Evolutionary conservation across 257 asterid genomes (phyloP).

Genomic region (Coffea eugenioides): DNA sequence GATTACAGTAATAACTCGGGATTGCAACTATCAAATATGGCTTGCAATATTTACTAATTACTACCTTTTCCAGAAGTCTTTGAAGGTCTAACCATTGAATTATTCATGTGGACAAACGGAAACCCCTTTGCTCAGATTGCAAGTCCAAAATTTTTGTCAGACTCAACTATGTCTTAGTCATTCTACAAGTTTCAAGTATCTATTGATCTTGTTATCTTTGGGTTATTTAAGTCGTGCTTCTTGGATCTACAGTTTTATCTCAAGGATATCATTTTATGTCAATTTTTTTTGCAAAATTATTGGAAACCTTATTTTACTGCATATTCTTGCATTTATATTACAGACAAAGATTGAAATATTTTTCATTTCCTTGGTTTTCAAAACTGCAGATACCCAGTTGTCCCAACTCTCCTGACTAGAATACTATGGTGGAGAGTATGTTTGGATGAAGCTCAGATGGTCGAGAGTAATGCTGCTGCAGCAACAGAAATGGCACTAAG

Average conservation of each 20-base stretch:
- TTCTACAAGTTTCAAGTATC: not conserved
- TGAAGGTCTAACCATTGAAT: not conserved
- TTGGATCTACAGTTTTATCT: not conserved
- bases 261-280: too few species aligned
- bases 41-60: not conserved
- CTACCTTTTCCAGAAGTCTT: not conserved
- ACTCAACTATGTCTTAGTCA: not conserved
- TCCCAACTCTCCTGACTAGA: constrained; percentile 92
- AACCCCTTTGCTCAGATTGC: not conserved
- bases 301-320: not conserved
- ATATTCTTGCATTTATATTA: not conserved
- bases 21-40: not conserved
- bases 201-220: not conserved
- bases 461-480: constrained; percentile 90
- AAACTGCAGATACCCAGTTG: constrained; percentile 74
- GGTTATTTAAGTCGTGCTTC: not conserved
- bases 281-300: too few species aligned
- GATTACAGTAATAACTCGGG: not conserved
- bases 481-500: constrained; percentile 92
- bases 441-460: constrained; percentile 99
- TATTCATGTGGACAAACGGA: not conserved
- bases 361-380: constrained; percentile 3
- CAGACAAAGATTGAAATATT: not conserved
- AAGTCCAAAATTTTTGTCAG: not conserved
- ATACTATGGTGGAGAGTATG: constrained; percentile 98